phyloP scores from a whole-genome alignment of 2,329 filamentous ascomycete species.

The Hypoxylon sp. region DNA sequence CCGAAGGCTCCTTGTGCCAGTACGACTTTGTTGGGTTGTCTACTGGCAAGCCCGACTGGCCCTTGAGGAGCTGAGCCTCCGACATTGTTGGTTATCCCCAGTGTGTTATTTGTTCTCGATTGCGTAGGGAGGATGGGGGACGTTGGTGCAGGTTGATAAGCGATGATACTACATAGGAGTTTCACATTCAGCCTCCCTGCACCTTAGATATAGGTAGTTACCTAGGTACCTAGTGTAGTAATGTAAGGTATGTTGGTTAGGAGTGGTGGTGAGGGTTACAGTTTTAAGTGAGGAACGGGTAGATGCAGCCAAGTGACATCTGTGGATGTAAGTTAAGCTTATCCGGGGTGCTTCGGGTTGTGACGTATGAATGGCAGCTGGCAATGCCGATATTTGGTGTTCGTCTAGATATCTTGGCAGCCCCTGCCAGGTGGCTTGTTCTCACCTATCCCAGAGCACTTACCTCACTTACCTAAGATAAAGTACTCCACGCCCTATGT shows the following conservation, averaged over 20 bases:
- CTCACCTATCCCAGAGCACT: background rate
- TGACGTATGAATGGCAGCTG: background rate
- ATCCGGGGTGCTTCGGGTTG: background rate
- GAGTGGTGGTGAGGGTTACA: background rate
- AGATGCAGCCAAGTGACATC: background rate
- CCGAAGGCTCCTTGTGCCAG: conserved; percentile 78
- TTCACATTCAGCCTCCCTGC: conserved; percentile 5
- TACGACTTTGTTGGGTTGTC: conserved; percentile 73
- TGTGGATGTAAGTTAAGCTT: conserved; percentile 2
- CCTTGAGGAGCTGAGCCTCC: conserved; percentile 37
- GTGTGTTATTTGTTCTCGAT: background rate
- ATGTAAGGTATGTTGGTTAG: conserved; percentile 7
- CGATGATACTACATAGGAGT: conserved; percentile 10
- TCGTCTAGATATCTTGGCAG: background rate
- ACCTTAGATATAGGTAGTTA: background rate
- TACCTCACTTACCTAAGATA: background rate
- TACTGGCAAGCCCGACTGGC: conserved; percentile 69
- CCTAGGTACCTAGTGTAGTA: too few relatives aligned
- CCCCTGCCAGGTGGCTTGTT: background rate
- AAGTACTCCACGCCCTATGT: too few relatives aligned
- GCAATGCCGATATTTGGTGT: background rate
- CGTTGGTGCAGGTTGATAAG: conserved; percentile 6
- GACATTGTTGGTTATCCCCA: conserved; percentile 28
- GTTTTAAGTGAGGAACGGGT: background rate
- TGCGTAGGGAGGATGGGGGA: background rate